A percentile compares a stretch with the other conserved stretches of the same genome.
Evolutionary conservation across 2,329 filamentous ascomycete genomes (phyloP).

Genomic region (Monosporascus sp.): DNA sequence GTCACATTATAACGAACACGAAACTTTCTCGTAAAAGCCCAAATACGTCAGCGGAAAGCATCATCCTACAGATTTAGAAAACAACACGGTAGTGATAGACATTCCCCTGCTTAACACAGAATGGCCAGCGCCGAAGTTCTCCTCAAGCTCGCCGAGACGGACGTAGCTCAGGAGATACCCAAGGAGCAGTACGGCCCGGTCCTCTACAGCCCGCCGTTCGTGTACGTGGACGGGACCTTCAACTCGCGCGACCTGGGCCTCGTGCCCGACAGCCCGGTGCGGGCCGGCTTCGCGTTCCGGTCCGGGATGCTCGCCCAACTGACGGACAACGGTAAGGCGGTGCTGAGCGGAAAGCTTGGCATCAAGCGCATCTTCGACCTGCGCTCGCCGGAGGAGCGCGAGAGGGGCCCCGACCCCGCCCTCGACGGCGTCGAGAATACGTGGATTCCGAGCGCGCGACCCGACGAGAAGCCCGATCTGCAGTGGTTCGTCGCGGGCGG

Average conservation of each 20-base stretch:
- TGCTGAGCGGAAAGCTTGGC: constrained; percentile 30
- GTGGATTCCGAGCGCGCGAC: constrained; percentile 32
- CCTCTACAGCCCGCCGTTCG: constrained; percentile 39
- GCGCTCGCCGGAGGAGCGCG: constrained; percentile 39
- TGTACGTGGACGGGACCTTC: constrained; percentile 40
- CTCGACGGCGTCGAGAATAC: constrained; percentile 40
- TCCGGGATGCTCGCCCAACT: constrained; percentile 37
- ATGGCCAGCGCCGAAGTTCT: constrained; percentile 26
- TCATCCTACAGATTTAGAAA: neutral
- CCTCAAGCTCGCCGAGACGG: constrained; percentile 34
- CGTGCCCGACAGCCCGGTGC: constrained; percentile 35
- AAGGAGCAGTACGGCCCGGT: constrained; percentile 29
- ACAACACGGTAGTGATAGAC: neutral
- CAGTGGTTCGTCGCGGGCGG: constrained; percentile 37
- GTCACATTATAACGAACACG: no score
- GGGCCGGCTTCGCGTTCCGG: constrained; percentile 38
- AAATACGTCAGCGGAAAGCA: no score
- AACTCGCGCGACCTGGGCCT: constrained; percentile 47
- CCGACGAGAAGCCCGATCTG: constrained; percentile 32
- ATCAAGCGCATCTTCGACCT: constrained; percentile 47
- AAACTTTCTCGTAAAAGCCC: no score
- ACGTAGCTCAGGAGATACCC: constrained; percentile 34
- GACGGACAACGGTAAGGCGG: constrained; percentile 29
- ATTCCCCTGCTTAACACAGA: neutral
- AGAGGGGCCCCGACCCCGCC: constrained; percentile 35